Evolutionary conservation across 805 yeast genomes (phyloP), one percentile per base, ranked within the genome.

Genomic region (Candida broadrunensis): DNA sequence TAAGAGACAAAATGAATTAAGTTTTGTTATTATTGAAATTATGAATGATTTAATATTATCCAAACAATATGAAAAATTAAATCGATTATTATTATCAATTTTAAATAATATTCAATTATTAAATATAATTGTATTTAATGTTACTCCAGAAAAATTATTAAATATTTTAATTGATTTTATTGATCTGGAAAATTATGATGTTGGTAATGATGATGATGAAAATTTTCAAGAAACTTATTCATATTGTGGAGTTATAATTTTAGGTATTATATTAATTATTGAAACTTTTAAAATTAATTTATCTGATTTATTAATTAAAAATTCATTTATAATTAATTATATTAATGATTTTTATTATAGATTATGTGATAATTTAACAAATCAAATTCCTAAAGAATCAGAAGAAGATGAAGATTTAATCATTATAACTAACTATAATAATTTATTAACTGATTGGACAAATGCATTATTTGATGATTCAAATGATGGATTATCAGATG

Each of bases 401-500:
- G 46, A 47, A 11, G 42, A 38, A 11, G 65, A 58, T 13, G 69
- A 65, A 36, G 68, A 62, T 27, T 45, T 43, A 7, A 58, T 59
- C 11, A 62, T 63, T 13, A 50, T 56, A 13, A 38, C 50, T 19
- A 68, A 67, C 44, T 70, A 63, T 50, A 59, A 64, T 35, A 56
- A 47, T 17, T 56, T 70, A 26, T 29, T 63, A 21, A 47, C 78
- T 33, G 84, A 79, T 18, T 91, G 98, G 98, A 76, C 85, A 35
- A 65, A 75, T 20, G 90, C 93, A 1, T 60, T 91, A 31, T 89
- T 86, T 61, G 90, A 88, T 46, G 81, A 68, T 33, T 47, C 48
- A 36, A 69, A 67, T 41, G 75, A 86, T 24, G 96, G 97, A 3
- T 78, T 90, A 27, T 83, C 95, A 0, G 97, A 91, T 60, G 90